Evolutionary conservation across 306 rosid genomes (phyloP), one percentile per base, ranked within the genome.

Genomic region (Malus orientalis): DNA sequence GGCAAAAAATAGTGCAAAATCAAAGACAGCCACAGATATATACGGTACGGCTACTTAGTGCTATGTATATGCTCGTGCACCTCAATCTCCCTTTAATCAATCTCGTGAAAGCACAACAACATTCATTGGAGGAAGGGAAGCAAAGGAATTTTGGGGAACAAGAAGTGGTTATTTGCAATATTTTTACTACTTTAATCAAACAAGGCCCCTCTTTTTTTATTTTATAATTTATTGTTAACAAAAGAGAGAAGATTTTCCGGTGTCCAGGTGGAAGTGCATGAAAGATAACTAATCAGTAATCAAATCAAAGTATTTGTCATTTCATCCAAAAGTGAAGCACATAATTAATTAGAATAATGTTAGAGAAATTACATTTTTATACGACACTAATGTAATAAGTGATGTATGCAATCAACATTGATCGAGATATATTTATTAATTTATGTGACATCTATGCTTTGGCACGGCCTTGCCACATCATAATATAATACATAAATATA

Each of bases 71-170:
- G 32, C 32, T 27, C 81, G 78, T 81, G 81, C 77, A 74, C 61
- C 57, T 55, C 68, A 65, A 64, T 20, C 16, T 61, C 33, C 44
- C 53, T 44, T 61, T 44, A 61, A 74, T 73, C 76, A 60, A 11
- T 16, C 72, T 81, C 66, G 77, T 72, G 67, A 73, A 72, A 68
- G 55, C 75, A 54, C 70, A 74, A 54, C 78, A 70, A 57, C 70
- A 32, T 66, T 66, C 70, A 36, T 66, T 66, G 70, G 70, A 66
- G 70, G 74, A 70, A 29, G 69, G 78, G 79, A 75, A 70, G 58
- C 83, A 83, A 75, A 45, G 81, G 86, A 83, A 83, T 83, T 76
- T 84, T 73, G 73, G 81, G 84, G 81, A 84, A 80, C 78, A 79
- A 69, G 64, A 71, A 68, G 59, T 62, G 73, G 40, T 70, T 71